These are phyloP conservation scores for Apiosordaria backusii DNA, from an alignment of 495 filamentous ascomycete species.

Conservation along the genomic window DNA sequence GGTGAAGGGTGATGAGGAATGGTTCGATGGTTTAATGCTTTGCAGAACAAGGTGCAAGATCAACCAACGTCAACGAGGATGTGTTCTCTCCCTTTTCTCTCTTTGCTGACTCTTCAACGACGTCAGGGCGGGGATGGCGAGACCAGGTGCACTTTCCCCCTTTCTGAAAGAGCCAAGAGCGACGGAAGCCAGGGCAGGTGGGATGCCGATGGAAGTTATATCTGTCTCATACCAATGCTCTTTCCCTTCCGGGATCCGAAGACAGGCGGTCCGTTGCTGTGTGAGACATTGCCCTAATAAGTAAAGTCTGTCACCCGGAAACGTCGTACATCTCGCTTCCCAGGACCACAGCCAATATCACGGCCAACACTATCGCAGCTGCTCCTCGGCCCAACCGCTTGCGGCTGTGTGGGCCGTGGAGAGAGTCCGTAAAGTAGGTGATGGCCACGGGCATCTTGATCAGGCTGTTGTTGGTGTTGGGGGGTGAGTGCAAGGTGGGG, in stretches of 20 bases:
- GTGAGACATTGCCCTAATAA: slow-evolving; percentile 22
- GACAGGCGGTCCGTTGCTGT: slow-evolving; percentile 13
- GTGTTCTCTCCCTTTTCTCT: neutral
- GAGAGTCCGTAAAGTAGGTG: slow-evolving; percentile 29
- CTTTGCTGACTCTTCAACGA: neutral
- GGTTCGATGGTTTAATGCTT: neutral
- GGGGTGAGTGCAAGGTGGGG: no score
- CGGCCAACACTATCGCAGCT: neutral
- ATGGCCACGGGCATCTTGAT: slow-evolving; percentile 1
- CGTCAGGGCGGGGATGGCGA: neutral
- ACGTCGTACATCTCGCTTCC: slow-evolving; percentile 20
- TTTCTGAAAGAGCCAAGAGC: slow-evolving; percentile 15
- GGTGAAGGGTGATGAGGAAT: neutral
- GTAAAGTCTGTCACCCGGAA: slow-evolving; percentile 16
- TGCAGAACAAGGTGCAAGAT: neutral
- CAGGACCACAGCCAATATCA: neutral
- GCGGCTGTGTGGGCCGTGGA: slow-evolving; percentile 22
- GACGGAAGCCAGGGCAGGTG: slow-evolving; percentile 17
- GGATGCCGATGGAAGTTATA: slow-evolving; percentile 14
- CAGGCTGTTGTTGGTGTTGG: neutral
- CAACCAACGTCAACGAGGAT: neutral
- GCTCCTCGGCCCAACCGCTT: neutral
- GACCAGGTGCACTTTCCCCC: neutral
- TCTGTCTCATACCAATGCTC: slow-evolving; percentile 15
- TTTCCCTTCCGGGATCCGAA: slow-evolving; percentile 22